Conservation (phyloP, 495 filamentous ascomycete genomes). For the Daldinia concentrica region DNA sequence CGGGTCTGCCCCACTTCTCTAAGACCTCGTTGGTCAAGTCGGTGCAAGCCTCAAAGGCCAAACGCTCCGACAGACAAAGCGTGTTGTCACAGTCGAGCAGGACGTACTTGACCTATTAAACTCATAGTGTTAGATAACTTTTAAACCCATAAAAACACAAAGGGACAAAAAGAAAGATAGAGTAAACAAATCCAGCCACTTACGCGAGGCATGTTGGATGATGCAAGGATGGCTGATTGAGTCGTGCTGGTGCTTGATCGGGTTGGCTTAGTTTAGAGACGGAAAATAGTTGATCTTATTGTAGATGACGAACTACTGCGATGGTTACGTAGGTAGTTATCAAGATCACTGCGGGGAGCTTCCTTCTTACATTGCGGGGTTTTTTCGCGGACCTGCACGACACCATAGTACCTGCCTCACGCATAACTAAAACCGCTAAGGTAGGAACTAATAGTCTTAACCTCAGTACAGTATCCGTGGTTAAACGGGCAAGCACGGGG, state of each 20-base stretch:
- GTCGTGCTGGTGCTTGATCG: constrained; percentile 15
- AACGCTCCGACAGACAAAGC: constrained; percentile 87
- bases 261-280: constrained; percentile 11
- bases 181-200: constrained; percentile 22
- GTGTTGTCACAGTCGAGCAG: constrained; percentile 99
- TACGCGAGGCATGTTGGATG: constrained; percentile 50
- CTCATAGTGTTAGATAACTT: constrained; percentile 17
- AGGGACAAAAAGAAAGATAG: background rate
- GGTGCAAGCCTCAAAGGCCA: constrained; percentile 95
- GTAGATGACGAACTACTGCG: constrained; percentile 29
- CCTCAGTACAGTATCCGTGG: constrained; percentile 7
- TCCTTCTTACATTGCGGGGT: constrained; percentile 41
- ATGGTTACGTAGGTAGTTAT: constrained; percentile 17
- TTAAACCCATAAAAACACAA: background rate
- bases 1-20: constrained; percentile 66
- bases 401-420: constrained; percentile 19
- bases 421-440: constrained; percentile 12
- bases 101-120: constrained; percentile 74
- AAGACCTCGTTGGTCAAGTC: constrained; percentile 93
- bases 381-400: constrained; percentile 24
- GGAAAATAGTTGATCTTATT: constrained; percentile 25
- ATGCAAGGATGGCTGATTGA: constrained; percentile 19
- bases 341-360: constrained; percentile 38
- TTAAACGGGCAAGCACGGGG: constrained; percentile 24
- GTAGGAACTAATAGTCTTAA: constrained; percentile 1